Base-by-base conservation (phyloP, 2,329 filamentous ascomycete genomes). In the Ophiostoma novo-ulmi region DNA sequence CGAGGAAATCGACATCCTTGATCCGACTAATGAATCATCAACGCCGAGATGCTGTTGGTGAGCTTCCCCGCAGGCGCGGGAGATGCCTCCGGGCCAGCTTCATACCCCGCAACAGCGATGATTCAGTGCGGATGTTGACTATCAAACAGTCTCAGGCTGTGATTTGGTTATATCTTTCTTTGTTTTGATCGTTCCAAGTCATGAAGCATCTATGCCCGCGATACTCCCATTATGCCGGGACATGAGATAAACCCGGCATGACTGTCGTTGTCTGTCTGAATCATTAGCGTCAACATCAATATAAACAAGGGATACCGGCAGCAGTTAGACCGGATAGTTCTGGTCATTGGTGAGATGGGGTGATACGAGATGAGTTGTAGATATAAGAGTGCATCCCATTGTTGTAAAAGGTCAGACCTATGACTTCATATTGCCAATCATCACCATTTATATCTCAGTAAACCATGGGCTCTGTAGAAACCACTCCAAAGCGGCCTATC, bases 401-500 rank as follows among this genome's bases (percentile, higher is more conserved):
- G 20, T 48, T n/a, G 44, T 5, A 20, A n/a, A 20, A 20, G 5
- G 41, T 3, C 38, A 39, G 13, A 17, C 13, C n/a, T 48, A n/a
- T 48, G 44, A 26, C 26, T 26, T 26, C 26, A 26, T 26, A 26
- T 7, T 48, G 44, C 17, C 17, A 48, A 48, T 1, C 44, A 17
- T 48, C 44, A n/a, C 5, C 52, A 26, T 10, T 4, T 58, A 26
- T 13, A 58, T 58, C 22, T 58, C 38, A n/a, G 14, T 26, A 26
- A 66, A 70, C 8, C 6, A 72, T 72, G 71, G 71, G 71, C n/a
- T 72, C 71, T 52, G 69, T 52, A 38, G 71, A 66, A 20, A 48
- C 66, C 44, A 67, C 69, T 35, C 52, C 52, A 22, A 75, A 75
- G 71, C 71, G 77, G 7, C 76, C 76, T 26, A 77, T 77, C 70